Evolutionary conservation across 305 asterid genomes (phyloP), one percentile per base, ranked within the genome.

Genomic region (Solanum hybrid): DNA sequence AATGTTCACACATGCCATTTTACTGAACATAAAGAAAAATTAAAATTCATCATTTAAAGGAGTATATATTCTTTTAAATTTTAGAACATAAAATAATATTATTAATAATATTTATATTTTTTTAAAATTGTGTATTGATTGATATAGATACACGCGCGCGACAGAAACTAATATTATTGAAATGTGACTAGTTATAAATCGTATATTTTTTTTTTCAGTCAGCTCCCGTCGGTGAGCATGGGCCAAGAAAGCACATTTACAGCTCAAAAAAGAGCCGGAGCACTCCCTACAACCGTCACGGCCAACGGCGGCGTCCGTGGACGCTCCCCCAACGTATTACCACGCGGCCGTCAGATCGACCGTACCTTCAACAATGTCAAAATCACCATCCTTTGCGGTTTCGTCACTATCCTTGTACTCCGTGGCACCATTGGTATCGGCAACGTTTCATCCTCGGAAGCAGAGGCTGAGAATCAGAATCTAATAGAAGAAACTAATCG

Each of bases 341-440:
- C 98, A 17, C 95, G 98, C 22, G 97, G 99, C 45, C 92, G 96
- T 73, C 98, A 95, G 96, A 95, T 95, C 92, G 92, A 93, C 31
- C 95, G 95, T 56, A 95, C 99, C 7, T 96, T 95, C 92, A 97
- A 96, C 96, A 96, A 95, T 85, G 79, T 97, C 31, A 97, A 96
- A 93, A 96, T 97, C 93, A 97, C 99, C 0, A 90, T 97, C 64
- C 94, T 97, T 85, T 97, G 99, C 88, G 99, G 99, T 86, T 95
- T 97, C 90, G 98, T 97, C 88, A 97, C 99, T 10, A 96, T 97
- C 73, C 95, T 97, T 35, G 99, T 97, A 6, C 95, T 97, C 22
- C 98, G 99, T 27, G 99, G 99, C 86, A 97, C 99, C n/a, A 95
- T 97, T 80, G 99, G 99, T 9, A 77, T 97, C 15, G 95, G 98